Evolutionary conservation across 1,284 basidiomycete genomes (phyloP).

Genomic region (Boletus sp.): DNA sequence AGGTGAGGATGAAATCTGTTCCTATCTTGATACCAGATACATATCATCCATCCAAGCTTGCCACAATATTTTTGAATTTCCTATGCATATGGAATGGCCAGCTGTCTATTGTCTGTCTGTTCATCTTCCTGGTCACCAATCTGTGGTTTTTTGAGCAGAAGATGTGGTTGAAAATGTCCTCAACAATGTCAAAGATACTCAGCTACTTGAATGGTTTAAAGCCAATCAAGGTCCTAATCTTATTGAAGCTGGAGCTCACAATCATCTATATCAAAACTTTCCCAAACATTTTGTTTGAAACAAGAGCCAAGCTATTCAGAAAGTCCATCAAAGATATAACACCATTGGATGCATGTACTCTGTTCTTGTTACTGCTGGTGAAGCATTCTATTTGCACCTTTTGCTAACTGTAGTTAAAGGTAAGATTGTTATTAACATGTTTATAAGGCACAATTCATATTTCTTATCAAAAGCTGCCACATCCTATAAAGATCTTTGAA

Average conservation of each 20-base stretch:
- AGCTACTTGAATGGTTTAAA: slow-evolving; percentile 45
- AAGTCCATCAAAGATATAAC: neutral
- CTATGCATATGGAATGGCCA: slow-evolving; percentile 24
- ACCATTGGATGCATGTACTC: slow-evolving; percentile 43
- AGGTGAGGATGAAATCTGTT: slow-evolving; percentile 11
- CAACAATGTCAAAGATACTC: too few species aligned
- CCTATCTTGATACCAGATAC: slow-evolving; percentile 26
- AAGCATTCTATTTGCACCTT: slow-evolving; percentile 41
- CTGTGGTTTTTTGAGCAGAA: slow-evolving; percentile 24
- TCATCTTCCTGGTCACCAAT: slow-evolving; percentile 36
- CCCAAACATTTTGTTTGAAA: slow-evolving; percentile 35
- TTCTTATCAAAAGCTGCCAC: slow-evolving; percentile 31
- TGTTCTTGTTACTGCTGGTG: slow-evolving; percentile 30
- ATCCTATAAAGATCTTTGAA: slow-evolving; percentile 35
- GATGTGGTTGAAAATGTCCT: neutral
- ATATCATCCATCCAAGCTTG: slow-evolving; percentile 3
- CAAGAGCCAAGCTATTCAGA: neutral
- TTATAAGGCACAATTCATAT: too few species aligned
- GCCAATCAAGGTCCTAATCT: slow-evolving; percentile 38
- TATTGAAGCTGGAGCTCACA: slow-evolving; percentile 33
- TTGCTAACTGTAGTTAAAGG: slow-evolving; percentile 35
- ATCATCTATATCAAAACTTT: slow-evolving; percentile 46
- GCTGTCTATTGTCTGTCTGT: slow-evolving; percentile 16
- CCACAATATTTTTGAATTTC: slow-evolving; percentile 21
- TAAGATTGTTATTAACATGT: neutral